These are phyloP conservation scores for Stachybotrys elegans DNA, from an alignment of 2,329 filamentous ascomycete species.

Conservation along the genomic window DNA sequence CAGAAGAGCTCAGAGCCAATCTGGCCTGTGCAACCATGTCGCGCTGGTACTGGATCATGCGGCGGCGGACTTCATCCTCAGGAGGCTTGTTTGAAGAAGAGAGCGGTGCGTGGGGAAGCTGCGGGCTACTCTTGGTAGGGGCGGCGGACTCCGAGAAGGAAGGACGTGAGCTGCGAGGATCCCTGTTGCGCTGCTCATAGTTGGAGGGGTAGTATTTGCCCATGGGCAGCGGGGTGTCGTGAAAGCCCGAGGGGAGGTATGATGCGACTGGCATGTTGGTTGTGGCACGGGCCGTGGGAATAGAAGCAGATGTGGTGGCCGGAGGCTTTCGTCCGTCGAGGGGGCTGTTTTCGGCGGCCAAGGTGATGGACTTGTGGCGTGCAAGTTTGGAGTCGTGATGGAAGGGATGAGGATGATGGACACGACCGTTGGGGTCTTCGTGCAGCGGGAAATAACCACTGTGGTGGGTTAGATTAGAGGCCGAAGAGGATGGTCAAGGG, in stretches of 20 bases:
- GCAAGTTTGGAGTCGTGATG: conserved; percentile 35
- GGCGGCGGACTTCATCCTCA: conserved; percentile 42
- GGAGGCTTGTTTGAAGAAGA: conserved; percentile 9
- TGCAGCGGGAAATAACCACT: conserved; percentile 59
- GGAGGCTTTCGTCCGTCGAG: conserved; percentile 20
- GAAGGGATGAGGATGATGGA: conserved; percentile 49
- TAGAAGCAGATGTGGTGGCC: conserved; percentile 5
- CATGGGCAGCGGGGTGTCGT: conserved; percentile 44
- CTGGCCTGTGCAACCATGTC: conserved; percentile 57
- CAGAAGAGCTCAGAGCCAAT: conserved; percentile 31
- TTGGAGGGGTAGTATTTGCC: conserved; percentile 62
- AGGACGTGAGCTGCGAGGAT: conserved; percentile 14
- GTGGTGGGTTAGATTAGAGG: background rate
- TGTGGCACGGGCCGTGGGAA: conserved; percentile 5
- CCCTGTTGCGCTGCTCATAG: conserved; percentile 40
- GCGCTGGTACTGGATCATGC: conserved; percentile 53
- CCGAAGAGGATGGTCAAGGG: too few relatives aligned
- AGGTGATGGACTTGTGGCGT: conserved; percentile 26
- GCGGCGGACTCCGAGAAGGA: conserved; percentile 19
- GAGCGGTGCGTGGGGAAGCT: conserved; percentile 10
- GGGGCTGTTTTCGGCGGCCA: conserved; percentile 24
- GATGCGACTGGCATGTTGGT: conserved; percentile 42
- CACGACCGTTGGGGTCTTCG: conserved; percentile 44
- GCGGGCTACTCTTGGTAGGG: conserved; percentile 28
- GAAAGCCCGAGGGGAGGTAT: conserved; percentile 45